Evolutionary conservation across 2,329 filamentous ascomycete genomes (phyloP), one percentile per base, ranked within the genome.

Genomic region (Neophaeococcomyces mojaviensis): DNA sequence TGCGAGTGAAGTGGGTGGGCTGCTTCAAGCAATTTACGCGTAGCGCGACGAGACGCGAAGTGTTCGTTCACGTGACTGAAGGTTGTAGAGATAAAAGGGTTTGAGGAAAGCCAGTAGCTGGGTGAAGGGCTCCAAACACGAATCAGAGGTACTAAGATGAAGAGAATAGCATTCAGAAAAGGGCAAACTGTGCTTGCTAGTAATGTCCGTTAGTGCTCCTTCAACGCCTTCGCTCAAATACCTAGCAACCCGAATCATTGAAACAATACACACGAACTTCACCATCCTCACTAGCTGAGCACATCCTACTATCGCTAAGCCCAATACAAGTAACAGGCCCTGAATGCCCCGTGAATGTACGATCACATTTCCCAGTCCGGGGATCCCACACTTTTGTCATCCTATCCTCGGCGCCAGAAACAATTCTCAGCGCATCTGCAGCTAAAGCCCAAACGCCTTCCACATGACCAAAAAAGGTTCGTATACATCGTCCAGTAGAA

Each of bases 371-470:
- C 22, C 92, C 92, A 1, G 86, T 89, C 47, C 88, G 74, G 13
- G 90, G 86, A 66, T 97, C 90, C 92, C 92, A 98, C 26, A 86
- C 81, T 70, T 97, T 97, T 58, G 95, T 86, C 80, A 90, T 94
- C 34, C 87, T 82, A 66, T 98, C 92, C 64, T 97, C 88, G 9
- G 87, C 86, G 1, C 89, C 90, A 15, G 84, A 88, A 12, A 97
- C 88, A 13, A 95, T 80, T 9, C 92, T 81, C 16, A 97, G 70
- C 1, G 85, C 89, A 65, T 97, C 90, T 2, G 86, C 90, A 0
- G 86, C 87, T 2, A 98, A 74, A 4, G 86, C 85, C 92, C 92
- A 98, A 16, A 98, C 84, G 26, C 92, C 92, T 64, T 98, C 92
- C 18, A 98, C 78, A 59, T 98, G 92, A 0, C 92, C 92, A 62